These are phyloP conservation scores for Chloris gayana DNA, from an alignment of 176 grass and related monocot genomes.

Conservation along the genomic window DNA sequence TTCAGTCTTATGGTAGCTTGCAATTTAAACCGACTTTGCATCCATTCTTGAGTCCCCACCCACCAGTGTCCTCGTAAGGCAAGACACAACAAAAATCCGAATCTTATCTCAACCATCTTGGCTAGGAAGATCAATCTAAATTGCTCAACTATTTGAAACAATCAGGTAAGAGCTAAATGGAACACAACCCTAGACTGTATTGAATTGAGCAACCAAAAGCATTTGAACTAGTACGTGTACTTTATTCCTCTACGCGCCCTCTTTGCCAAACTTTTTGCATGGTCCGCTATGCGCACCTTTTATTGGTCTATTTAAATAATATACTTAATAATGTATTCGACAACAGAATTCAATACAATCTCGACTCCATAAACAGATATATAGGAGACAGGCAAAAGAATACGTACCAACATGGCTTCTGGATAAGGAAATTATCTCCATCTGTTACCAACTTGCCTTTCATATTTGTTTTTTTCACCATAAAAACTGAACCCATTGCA, in stretches of 20 bases:
- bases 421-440: background rate
- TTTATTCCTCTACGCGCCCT: background rate
- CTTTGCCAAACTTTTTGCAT: background rate
- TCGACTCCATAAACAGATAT: background rate
- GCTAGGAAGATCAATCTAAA: background rate
- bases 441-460: slow-evolving; percentile 6
- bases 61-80: background rate
- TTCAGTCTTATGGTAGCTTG: background rate
- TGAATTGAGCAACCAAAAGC: slow-evolving; percentile 12
- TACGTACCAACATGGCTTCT: background rate
- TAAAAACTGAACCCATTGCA: background rate
- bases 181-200: background rate
- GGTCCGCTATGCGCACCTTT: background rate
- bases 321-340: slow-evolving; percentile 1
- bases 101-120: background rate
- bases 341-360: slow-evolving; percentile 26
- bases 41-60: background rate
- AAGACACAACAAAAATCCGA: slow-evolving; percentile 19
- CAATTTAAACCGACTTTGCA: background rate
- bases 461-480: background rate
- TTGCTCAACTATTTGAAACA: slow-evolving; percentile 6
- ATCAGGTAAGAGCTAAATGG: background rate
- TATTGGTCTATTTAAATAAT: background rate
- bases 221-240: background rate
- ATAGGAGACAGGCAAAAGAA: background rate